Evolutionary conservation across 2,329 filamentous ascomycete species (phyloP).

Genomic region (Neospermospora avenae): DNA sequence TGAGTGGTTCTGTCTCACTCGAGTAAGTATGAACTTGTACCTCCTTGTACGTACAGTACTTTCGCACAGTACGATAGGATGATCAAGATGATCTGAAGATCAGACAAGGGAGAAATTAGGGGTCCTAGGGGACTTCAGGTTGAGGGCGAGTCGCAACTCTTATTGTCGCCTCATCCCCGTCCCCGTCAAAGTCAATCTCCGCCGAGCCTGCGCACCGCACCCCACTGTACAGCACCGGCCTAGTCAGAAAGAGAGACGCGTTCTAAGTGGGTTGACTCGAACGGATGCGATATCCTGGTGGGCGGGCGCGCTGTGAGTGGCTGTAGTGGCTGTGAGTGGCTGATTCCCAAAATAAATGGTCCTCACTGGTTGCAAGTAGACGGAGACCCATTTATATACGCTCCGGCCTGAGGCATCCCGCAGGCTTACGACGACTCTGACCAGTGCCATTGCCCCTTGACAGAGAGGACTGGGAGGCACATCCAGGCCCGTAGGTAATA

Average conservation of each 20-base stretch:
- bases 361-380: neutral
- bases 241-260: neutral
- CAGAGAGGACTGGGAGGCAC: too few species aligned
- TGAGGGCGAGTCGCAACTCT: neutral
- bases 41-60: neutral
- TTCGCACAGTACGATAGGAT: too few species aligned
- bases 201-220: neutral
- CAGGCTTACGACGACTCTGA: neutral
- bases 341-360: neutral
- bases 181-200: neutral
- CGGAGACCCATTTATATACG: neutral
- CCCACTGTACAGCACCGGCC: neutral
- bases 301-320: neutral
- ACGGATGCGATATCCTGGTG: neutral
- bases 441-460: neutral
- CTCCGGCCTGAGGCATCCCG: neutral
- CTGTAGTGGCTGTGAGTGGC: neutral
- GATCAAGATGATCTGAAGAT: constrained; percentile 1
- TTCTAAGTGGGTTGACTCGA: neutral
- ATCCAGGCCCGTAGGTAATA: too few species aligned
- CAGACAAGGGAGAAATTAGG: neutral
- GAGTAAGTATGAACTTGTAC: neutral
- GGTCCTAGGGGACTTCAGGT: neutral
- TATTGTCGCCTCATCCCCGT: neutral
- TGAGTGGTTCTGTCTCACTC: too few species aligned